phyloP scores from a whole-genome alignment of 805 yeast species.

The Wickerhamomyces rabaulensis region DNA sequence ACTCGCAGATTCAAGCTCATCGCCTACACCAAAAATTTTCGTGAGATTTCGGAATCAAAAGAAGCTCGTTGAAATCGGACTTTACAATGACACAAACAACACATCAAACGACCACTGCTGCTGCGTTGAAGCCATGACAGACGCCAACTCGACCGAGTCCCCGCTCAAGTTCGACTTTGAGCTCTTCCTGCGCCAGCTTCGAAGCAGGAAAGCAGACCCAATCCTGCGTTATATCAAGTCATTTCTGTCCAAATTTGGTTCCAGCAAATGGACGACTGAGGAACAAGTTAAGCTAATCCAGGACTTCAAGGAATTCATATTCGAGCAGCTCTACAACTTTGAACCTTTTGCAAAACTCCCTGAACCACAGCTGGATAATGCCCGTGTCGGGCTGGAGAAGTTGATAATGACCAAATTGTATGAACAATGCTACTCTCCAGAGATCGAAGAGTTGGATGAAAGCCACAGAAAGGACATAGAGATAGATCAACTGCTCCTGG shows the following conservation, averaged over 20 bases:
- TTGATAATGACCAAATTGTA: slow-evolving; percentile 85
- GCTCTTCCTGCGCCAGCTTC: slow-evolving; percentile 64
- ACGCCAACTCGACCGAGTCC: background rate
- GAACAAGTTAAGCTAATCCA: slow-evolving; percentile 75
- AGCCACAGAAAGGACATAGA: slow-evolving; percentile 60
- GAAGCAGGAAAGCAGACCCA: slow-evolving; percentile 78
- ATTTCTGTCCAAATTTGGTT: slow-evolving; percentile 65
- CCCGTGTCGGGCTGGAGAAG: slow-evolving; percentile 90
- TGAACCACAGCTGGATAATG: slow-evolving; percentile 56
- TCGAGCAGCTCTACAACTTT: slow-evolving; percentile 50
- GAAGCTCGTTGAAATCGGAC: background rate
- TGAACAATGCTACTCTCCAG: slow-evolving; percentile 75
- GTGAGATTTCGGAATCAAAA: background rate
- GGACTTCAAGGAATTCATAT: slow-evolving; percentile 75
- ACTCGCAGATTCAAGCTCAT: background rate
- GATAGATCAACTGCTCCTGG: slow-evolving; percentile 48
- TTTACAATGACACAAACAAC: background rate
- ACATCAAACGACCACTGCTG: background rate
- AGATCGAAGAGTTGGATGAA: slow-evolving; percentile 42
- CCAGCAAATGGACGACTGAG: slow-evolving; percentile 58
- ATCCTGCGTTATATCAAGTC: slow-evolving; percentile 81
- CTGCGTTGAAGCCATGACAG: background rate
- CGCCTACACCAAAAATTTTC: background rate
- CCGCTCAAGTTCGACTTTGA: slow-evolving; percentile 68
- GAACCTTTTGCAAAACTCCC: slow-evolving; percentile 75